Conservation (phyloP, 495 filamentous ascomycete genomes). For the Penicillium argentinense region DNA sequence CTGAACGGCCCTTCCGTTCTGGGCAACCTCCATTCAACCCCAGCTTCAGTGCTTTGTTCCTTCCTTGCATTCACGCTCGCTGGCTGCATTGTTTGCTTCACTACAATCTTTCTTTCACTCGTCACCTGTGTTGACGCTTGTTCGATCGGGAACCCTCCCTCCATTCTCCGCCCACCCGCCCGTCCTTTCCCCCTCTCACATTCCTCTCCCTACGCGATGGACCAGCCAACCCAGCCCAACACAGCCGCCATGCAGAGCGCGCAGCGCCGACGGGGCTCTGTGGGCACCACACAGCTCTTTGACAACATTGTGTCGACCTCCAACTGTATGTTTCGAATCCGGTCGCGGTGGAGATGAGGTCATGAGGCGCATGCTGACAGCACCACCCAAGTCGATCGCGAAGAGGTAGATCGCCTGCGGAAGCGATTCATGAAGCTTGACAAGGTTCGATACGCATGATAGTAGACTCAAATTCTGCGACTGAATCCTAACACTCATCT, state of each 20-base stretch:
- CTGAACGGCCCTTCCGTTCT: slow-evolving; percentile 3
- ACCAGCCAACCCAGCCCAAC: slow-evolving; percentile 42
- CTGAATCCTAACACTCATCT: background rate
- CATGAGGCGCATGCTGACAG: slow-evolving; percentile 15
- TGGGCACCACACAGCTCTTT: slow-evolving; percentile 85
- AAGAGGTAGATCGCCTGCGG: slow-evolving; percentile 91
- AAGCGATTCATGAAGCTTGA: slow-evolving; percentile 99
- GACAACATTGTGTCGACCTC: slow-evolving; percentile 95
- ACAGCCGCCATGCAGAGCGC: slow-evolving; percentile 51
- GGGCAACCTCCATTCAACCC: background rate
- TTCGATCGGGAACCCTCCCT: too few relatives aligned
- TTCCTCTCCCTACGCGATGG: slow-evolving; percentile 27
- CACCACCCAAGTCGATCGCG: slow-evolving; percentile 80
- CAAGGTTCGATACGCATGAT: slow-evolving; percentile 60
- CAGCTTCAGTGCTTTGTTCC: too few relatives aligned
- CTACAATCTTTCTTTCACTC: too few relatives aligned
- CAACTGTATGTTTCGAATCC: slow-evolving; percentile 69
- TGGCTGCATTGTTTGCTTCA: too few relatives aligned
- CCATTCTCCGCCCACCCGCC: background rate
- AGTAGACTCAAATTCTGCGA: background rate
- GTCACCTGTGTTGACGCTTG: too few relatives aligned
- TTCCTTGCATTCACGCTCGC: too few relatives aligned
- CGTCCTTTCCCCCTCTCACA: background rate
- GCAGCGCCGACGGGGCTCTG: slow-evolving; percentile 51
- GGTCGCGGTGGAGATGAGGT: background rate